Base-by-base conservation (phyloP, 2,329 filamentous ascomycete genomes). In the Penicillium sp. region DNA sequence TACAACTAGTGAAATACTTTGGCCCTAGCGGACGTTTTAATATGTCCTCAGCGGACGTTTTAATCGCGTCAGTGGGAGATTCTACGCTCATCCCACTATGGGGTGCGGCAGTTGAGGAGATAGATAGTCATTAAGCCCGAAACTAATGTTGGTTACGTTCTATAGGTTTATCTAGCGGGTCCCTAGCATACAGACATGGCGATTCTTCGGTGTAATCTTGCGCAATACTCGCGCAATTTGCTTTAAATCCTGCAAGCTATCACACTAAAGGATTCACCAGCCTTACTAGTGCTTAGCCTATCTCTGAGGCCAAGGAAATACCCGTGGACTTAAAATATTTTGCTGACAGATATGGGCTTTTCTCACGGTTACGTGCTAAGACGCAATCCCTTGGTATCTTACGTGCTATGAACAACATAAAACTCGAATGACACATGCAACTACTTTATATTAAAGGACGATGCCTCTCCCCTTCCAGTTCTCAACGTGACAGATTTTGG, bases 371-470 rank as follows among this genome's bases (percentile, higher is more conserved):
- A 43, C 50, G 50, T 52, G 50, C 50, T 52, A 52, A 52, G 50
- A 43, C 50, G 50, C 50, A 43, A 52, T 52, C 15, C 10, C 27
- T 33, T 9, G 3, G 15, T 4, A 27, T 43, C 21, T 52, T 31
- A 31, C 50, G 50, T 52, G 50, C 50, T 43, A 43, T 13, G 33
- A 17, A 25, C 23, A 27, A 62, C 10, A 50, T 58, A 29, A 62
- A 62, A 66, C 45, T 33, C n/a, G 10, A 33, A 27, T 27, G 27
- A 21, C 19, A 21, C 2, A 47, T 17, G 27, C 7, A 6, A 33
- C n/a, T 15, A n/a, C n/a, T n/a, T n/a, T n/a, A n/a, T n/a, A 31
- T 31, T 47, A 33, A 37, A 35, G 21, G 1, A 35, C 9, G 2
- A n/a, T 12, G 1, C 2, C 6, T n/a, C 21, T 33, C 1, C 2